A percentile compares a stretch with the other conserved stretches of the same genome.
phyloP scores from a whole-genome alignment of 1,284 basidiomycete species.

The Inonotus obliquus region DNA sequence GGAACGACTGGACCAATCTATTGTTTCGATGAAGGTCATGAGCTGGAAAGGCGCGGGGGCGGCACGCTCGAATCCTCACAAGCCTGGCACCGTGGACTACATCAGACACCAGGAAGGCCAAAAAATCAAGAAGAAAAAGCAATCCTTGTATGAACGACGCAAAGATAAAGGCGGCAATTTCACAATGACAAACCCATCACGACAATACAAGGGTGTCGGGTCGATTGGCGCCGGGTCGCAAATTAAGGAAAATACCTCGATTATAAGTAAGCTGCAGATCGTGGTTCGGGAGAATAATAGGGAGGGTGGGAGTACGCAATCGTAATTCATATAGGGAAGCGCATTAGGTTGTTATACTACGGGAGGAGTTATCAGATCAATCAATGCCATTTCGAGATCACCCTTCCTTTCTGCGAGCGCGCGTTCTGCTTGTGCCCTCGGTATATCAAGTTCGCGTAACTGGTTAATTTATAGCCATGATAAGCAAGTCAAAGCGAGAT shows the following conservation, averaged over 20 bases:
- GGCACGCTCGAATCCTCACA: conserved; percentile 19
- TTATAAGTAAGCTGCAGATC: too few species aligned
- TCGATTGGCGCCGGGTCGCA: too few species aligned
- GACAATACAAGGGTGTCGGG: too few species aligned
- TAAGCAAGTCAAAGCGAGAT: not conserved
- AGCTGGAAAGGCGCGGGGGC: conserved; percentile 4
- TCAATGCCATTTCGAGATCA: conserved; percentile 41
- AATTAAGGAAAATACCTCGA: too few species aligned
- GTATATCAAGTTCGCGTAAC: conserved; percentile 62
- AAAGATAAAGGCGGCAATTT: too few species aligned
- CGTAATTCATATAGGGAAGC: not conserved
- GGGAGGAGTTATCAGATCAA: conserved; percentile 27
- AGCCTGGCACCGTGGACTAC: conserved; percentile 34
- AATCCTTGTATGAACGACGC: too few species aligned
- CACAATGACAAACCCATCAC: not conserved
- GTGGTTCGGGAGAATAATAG: not conserved
- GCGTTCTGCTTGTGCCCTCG: conserved; percentile 53
- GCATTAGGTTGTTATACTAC: not conserved
- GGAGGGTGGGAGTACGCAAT: not conserved
- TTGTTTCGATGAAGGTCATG: conserved; percentile 6
- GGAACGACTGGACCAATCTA: conserved; percentile 6
- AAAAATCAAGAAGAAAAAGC: too few species aligned
- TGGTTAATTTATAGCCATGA: conserved; percentile 23
- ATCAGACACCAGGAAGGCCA: conserved; percentile 22
- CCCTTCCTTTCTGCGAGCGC: conserved; percentile 45